Conservation (phyloP, 768 basidiomycete species). For the Termitomyces sp. region DNA sequence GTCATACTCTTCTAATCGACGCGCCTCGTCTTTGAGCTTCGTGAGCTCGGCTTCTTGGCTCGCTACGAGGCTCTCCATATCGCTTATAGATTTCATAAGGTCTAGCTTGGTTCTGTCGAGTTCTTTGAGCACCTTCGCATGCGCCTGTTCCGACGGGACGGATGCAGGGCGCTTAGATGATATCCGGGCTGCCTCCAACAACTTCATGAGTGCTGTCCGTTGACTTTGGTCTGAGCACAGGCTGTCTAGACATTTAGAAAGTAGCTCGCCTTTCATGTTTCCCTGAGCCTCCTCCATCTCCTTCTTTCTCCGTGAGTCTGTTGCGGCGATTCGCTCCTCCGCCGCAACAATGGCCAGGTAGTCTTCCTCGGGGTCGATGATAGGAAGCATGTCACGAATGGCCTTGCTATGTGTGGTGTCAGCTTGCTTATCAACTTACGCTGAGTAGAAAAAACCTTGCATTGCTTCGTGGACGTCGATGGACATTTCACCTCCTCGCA, state of each 20-base stretch:
- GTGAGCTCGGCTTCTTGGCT: conserved; percentile 69
- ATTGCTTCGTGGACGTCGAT: conserved; percentile 45
- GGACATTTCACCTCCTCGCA: conserved; percentile 17
- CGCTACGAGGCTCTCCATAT: conserved; percentile 58
- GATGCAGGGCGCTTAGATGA: conserved; percentile 67
- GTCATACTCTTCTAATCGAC: conserved; percentile 60
- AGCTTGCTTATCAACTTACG: background rate
- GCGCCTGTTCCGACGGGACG: conserved; percentile 63
- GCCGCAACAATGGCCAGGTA: conserved; percentile 70
- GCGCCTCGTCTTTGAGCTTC: conserved; percentile 58
- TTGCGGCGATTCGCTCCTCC: conserved; percentile 61
- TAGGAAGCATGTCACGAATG: conserved; percentile 62
- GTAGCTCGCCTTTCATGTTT: conserved; percentile 52
- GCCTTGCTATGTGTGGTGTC: conserved; percentile 41
- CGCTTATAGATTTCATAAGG: conserved; percentile 70
- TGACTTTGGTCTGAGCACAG: background rate
- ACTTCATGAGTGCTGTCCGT: conserved; percentile 50
- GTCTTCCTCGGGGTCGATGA: conserved; percentile 78
- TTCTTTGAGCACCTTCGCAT: conserved; percentile 55
- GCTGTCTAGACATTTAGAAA: background rate
- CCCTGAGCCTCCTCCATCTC: conserved; percentile 64
- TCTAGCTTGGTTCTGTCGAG: conserved; percentile 60
- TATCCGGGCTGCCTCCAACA: conserved; percentile 62
- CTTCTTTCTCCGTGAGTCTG: conserved; percentile 53
- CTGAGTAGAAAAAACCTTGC: conserved; percentile 20